Evolutionary conservation across 495 filamentous ascomycete genomes (phyloP).

Genomic region (Evernia prunastri): DNA sequence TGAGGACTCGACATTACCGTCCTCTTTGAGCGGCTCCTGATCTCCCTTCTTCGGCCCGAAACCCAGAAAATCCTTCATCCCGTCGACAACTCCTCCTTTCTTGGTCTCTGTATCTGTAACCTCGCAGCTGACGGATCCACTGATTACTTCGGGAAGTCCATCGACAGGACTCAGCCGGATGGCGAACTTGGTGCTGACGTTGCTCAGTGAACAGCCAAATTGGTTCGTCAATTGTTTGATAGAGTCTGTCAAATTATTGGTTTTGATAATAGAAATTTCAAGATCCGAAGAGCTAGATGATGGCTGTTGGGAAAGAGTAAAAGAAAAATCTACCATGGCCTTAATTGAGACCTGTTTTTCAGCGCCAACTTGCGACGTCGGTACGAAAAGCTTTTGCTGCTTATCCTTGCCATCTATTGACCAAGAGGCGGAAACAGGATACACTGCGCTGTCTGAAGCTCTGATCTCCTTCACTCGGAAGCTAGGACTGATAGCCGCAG

Average conservation of each 20-base stretch:
- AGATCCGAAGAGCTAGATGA: slow-evolving; percentile 39
- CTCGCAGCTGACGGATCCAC: slow-evolving; percentile 77
- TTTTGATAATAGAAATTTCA: slow-evolving; percentile 52
- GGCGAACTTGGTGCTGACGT: slow-evolving; percentile 72
- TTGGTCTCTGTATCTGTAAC: slow-evolving; percentile 63
- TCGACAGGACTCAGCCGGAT: slow-evolving; percentile 64
- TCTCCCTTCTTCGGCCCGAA: slow-evolving; percentile 78
- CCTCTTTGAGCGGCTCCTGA: slow-evolving; percentile 67
- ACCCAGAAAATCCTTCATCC: slow-evolving; percentile 91
- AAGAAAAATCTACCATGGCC: slow-evolving; percentile 76
- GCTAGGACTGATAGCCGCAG: slow-evolving; percentile 79
- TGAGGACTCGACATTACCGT: slow-evolving; percentile 42
- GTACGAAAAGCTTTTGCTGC: slow-evolving; percentile 70
- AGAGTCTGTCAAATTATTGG: slow-evolving; percentile 77
- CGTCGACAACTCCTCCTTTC: slow-evolving; percentile 76
- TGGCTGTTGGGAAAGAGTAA: slow-evolving; percentile 70
- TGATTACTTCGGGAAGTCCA: slow-evolving; percentile 75
- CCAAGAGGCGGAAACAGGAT: slow-evolving; percentile 68
- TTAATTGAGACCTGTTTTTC: slow-evolving; percentile 86
- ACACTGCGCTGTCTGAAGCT: slow-evolving; percentile 63
- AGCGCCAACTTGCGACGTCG: slow-evolving; percentile 66
- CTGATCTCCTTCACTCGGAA: slow-evolving; percentile 98
- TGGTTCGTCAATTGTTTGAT: slow-evolving; percentile 66
- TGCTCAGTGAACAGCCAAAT: slow-evolving; percentile 65
- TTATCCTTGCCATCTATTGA: slow-evolving; percentile 54